A percentile compares a stretch with the other conserved stretches of the same genome.
These are phyloP conservation scores for Nemania serpens DNA, from an alignment of 2,329 filamentous ascomycete genomes.

Conservation along the genomic window DNA sequence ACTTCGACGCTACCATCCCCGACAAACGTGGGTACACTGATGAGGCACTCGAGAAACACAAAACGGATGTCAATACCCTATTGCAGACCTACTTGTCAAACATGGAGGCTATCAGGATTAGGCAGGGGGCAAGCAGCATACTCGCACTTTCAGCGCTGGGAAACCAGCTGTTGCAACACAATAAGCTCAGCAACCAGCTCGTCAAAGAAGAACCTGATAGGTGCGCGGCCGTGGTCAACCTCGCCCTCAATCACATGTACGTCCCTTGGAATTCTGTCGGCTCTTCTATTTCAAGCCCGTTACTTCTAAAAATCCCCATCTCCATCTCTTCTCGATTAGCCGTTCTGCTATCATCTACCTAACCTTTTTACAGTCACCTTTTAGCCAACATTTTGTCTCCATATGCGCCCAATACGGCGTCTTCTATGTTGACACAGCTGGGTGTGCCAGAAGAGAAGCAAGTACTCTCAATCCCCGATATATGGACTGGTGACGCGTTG, in stretches of 20 bases:
- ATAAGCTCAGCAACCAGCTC: slow-evolving; percentile 59
- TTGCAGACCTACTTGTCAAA: slow-evolving; percentile 70
- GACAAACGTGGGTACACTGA: slow-evolving; percentile 53
- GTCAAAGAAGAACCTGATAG: slow-evolving; percentile 59
- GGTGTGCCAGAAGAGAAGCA: slow-evolving; percentile 49
- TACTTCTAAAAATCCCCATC: not conserved
- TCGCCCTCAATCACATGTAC: slow-evolving; percentile 77
- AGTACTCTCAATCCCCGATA: slow-evolving; percentile 63
- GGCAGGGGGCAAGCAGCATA: slow-evolving; percentile 57
- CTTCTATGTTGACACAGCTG: slow-evolving; percentile 78
- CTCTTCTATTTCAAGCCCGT: not conserved
- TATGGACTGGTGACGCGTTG: slow-evolving; percentile 66
- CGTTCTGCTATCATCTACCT: not conserved
- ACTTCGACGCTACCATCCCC: slow-evolving; percentile 64
- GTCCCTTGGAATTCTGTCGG: not conserved
- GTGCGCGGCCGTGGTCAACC: slow-evolving; percentile 66
- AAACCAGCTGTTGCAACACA: slow-evolving; percentile 57
- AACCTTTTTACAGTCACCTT: slow-evolving; percentile 58
- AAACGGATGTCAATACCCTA: slow-evolving; percentile 67
- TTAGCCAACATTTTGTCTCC: slow-evolving; percentile 72
- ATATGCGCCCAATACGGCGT: slow-evolving; percentile 45
- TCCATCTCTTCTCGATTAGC: not conserved
- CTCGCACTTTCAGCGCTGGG: slow-evolving; percentile 43
- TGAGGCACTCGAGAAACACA: slow-evolving; percentile 40
- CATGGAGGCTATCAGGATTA: slow-evolving; percentile 73